Evolutionary conservation across 148 eudicot species (phyloP), one percentile per base, ranked within the genome.

Genomic region (Vaccinium myrtillus): DNA sequence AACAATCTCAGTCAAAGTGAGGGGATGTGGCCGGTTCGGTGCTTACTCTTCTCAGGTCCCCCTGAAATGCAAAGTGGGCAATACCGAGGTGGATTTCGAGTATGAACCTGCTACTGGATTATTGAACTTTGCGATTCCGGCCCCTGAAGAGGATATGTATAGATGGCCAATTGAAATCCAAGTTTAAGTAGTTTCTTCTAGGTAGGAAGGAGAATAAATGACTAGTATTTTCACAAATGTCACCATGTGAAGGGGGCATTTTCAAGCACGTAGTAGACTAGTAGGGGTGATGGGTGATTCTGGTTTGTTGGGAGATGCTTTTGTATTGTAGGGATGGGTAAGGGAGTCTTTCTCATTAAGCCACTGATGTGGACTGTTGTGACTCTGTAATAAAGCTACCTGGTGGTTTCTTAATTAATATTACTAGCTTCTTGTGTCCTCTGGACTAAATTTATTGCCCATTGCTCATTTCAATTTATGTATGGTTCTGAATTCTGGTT

Each of bases 21-120:
- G 97, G 81, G 99, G 99, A 23, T 89, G 91, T 85, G 99, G 99
- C 18, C 88, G 89, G 14, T 93, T 96, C 79, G 98, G 99, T 61
- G 91, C 92, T 0, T 96, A 92, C 90, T 92, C 88, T 56, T 92
- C 98, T 27, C 90, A 89, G 84, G 85, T 79, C 55, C 99, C 99
- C 1, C 83, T 90, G 19, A 96, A 87, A 73, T 93, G 95, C 83
- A 88, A 43, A 0, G 88, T 95, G 71, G 94, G 51, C 16, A 78
- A 86, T 59, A 74, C 39, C 2, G 91, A 92, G 77, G 87, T 80
- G 0, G 91, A 82, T 30, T 95, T 92, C 58, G 85, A 87, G 75
- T 93, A 94, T 6, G 90, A 95, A 54, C 54, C 75, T 0, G 87
- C 87, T 18, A 89, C 77, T 0, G 98, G 95, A 4, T 86, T 96